Base-by-base conservation (phyloP, 2,329 filamentous ascomycete species). In the Fusarium zealandicum region DNA sequence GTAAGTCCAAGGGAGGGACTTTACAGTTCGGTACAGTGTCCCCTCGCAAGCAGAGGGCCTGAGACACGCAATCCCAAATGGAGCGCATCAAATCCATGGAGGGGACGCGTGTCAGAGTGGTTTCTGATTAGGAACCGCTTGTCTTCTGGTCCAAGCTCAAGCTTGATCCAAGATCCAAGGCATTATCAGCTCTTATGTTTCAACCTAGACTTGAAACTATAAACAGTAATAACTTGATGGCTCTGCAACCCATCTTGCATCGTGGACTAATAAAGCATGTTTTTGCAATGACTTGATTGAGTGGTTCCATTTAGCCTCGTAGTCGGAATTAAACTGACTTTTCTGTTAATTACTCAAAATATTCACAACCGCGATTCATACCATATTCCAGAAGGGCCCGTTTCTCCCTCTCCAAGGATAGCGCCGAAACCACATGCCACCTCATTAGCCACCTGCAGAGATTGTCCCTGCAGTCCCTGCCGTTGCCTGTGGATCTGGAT, bases 91-190 rank as follows among this genome's bases (percentile, higher is more conserved):
- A 18, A 41, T 53, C 52, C 59, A 59, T 54, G 50, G 42, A 31
- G 42, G 52, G 52, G 63, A 66, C 64, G 64, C 64, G 64, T 66
- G 64, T 66, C 64, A 61, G 51, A 61, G 54, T 20, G 20, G 52
- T 66, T 64, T 57, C 56, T 61, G 46, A 51, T 61, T 54, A 30
- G 51, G 38, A 35, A 55, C 46, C 43, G 31, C 25, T 40, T 31
- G 30, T 30, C 36, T 42, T 12, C 10, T 46, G 35, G 42, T 41
- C 41, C 38, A 50, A 42, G 46, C 37, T 46, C 33, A 38, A 38
- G 31, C 43, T 46, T 35, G 13, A 33, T 25, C 20, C 30, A 31
- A 25, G 12, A n/a, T 8, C 31, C 31, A 20, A 44, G 22, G 41
- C 31, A 36, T 45, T 13, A 36, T 20, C 35, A 27, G 16, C n/a